Base-by-base conservation (phyloP, 768 basidiomycete genomes). In the Lactarius indigo region DNA sequence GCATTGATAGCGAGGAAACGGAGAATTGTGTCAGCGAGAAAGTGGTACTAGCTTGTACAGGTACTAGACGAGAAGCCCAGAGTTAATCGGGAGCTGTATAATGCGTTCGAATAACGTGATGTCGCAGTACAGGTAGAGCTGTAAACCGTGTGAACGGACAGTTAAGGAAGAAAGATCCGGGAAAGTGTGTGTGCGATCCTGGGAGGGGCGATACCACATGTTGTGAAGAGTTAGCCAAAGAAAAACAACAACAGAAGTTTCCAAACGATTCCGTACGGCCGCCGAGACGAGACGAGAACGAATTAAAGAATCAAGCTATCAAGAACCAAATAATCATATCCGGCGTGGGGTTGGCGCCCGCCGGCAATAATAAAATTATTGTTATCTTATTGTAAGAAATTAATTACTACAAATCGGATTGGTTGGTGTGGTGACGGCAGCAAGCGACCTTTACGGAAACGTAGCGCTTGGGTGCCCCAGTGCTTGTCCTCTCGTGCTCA, bases 361-460 rank as follows among this genome's bases (percentile, higher is more conserved):
- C 54, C 13, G 30, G 41, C 1, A 56, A 61, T 57, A 33, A 55
- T 28, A 18, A 26, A 31, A 35, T 60, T 18, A 57, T 62, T 52
- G 23, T 62, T 30, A 26, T 23, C 20, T 13, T 6, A 9, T 57
- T n/a, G 26, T n/a, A 41, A 17, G 15, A 47, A 47, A 52, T 26
- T 52, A 52, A 26, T 52, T 52, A 5, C 13, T 13, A 26, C n/a
- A 23, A 13, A 23, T 15, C 12, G 12, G 42, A 44, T 44, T 44
- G 42, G 47, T 50, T 50, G 47, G 44, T 47, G 44, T 50, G 28
- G 55, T 66, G 65, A 66, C 65, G 65, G 61, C 64, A 65, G 30
- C 37, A 57, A 44, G 41, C 50, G 2, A 50, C 57, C 57, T 63
- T 63, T 64, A 20, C 31, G 39, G 66, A 26, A 44, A 26, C 62